Conservation (phyloP, 192 early-diverging fungal genomes). For the Mortierella alpina region DNA sequence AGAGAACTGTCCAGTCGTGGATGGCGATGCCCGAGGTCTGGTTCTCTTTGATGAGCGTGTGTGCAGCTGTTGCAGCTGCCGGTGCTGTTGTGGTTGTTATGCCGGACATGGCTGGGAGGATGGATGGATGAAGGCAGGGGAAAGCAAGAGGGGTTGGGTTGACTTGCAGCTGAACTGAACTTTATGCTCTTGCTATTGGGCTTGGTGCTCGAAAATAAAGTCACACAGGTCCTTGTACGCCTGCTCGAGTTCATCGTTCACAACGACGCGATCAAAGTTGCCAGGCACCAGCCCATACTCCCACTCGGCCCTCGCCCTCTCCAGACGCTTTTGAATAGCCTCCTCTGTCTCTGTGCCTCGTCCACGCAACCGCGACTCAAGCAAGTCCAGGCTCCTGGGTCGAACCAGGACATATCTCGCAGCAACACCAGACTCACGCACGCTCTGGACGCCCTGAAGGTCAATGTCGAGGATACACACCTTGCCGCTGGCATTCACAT, state of each 20-base stretch:
- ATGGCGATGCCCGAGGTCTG: conserved; percentile 54
- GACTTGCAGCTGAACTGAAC: too few relatives aligned
- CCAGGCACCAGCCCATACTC: conserved; percentile 67
- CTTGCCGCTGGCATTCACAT: conserved; percentile 75
- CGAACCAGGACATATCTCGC: conserved; percentile 86
- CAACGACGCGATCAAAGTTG: conserved; percentile 77
- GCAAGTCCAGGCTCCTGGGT: conserved; percentile 76
- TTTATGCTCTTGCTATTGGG: not conserved
- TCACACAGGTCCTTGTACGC: conserved; percentile 74
- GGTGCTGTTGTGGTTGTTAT: not conserved
- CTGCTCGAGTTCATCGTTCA: conserved; percentile 79
- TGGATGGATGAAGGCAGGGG: not conserved
- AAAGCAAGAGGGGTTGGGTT: not conserved
- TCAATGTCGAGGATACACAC: conserved; percentile 92
- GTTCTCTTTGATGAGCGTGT: conserved; percentile 59
- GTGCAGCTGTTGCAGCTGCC: not conserved
- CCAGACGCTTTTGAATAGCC: conserved; percentile 76
- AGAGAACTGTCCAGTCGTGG: conserved; percentile 62
- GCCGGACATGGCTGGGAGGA: not conserved
- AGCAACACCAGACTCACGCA: conserved; percentile 71
- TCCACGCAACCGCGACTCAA: conserved; percentile 82
- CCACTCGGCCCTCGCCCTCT: conserved; percentile 79
- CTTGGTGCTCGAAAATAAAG: conserved; percentile 61
- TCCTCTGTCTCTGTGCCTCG: conserved; percentile 88
- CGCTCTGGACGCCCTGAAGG: conserved; percentile 82